phyloP scores from a whole-genome alignment of 305 asterid species.

The Caryopteris hybrid region DNA sequence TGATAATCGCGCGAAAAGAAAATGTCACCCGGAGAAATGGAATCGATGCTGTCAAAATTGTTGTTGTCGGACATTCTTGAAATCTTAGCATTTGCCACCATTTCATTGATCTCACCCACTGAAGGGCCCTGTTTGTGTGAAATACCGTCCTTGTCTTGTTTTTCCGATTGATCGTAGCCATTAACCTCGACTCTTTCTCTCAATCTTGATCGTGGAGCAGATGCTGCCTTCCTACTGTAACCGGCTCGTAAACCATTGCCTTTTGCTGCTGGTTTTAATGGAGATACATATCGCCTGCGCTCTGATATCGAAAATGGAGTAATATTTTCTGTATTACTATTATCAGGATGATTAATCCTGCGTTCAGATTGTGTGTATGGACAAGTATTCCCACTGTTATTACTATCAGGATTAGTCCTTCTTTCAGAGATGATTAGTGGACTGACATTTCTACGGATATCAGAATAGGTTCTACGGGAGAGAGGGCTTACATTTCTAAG shows the following conservation, averaged over 20 bases:
- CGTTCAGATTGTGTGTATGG: slow-evolving; percentile 40
- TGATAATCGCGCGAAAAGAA: slow-evolving; percentile 52
- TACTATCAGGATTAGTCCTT: background rate
- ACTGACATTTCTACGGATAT: slow-evolving; percentile 1
- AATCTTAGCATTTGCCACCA: slow-evolving; percentile 52
- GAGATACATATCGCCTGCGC: slow-evolving; percentile 36
- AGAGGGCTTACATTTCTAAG: slow-evolving; percentile 3
- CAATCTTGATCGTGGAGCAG: slow-evolving; percentile 55
- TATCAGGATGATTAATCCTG: slow-evolving; percentile 16
- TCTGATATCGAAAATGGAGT: slow-evolving; percentile 34
- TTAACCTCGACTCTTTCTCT: slow-evolving; percentile 24
- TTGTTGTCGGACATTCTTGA: slow-evolving; percentile 24
- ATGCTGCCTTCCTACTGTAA: slow-evolving; percentile 34
- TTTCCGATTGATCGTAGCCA: slow-evolving; percentile 18
- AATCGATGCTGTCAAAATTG: slow-evolving; percentile 45
- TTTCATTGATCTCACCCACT: slow-evolving; percentile 72
- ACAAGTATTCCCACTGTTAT: slow-evolving; percentile 14
- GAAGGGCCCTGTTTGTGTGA: slow-evolving; percentile 34
- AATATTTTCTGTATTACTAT: background rate
- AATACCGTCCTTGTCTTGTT: slow-evolving; percentile 29
- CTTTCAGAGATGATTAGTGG: slow-evolving; percentile 14
- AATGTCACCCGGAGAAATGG: slow-evolving; percentile 57
- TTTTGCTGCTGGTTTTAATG: slow-evolving; percentile 8
- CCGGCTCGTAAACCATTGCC: background rate
- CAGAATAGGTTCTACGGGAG: slow-evolving; percentile 17